Base-by-base conservation (phyloP, 1,284 basidiomycete species). In the Ustilago esculenta region DNA sequence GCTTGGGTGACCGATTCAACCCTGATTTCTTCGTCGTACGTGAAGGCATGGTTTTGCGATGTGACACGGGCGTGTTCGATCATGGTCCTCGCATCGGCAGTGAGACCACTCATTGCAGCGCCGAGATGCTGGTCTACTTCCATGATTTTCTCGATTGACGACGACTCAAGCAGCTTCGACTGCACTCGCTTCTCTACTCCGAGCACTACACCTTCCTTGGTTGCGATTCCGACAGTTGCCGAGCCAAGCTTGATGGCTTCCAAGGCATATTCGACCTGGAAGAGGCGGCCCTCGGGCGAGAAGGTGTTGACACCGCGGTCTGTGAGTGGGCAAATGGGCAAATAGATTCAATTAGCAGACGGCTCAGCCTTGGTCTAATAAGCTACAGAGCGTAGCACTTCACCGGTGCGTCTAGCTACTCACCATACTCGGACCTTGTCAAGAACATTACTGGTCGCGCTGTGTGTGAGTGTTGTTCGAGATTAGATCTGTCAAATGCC, bases 51-150 rank as follows among this genome's bases (percentile, higher is more conserved):
- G 85, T 95, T 97, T 84, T 98, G 67, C 45, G 61, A 65, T 10
- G 95, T 98, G 54, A 98, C 93, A 60, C 95, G 88, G n/a, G 95
- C 96, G 83, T 98, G 96, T 86, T 99, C 96, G 83, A 99, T 92
- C 92, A 98, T 99, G 40, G 96, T 99, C 72, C 96, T 88, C 46
- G 96, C 96, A 84, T 98, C 96, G 48, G 96, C 96, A 29, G 93
- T 96, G 69, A 99, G 87, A 20, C 95, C 95, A 53, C 92, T 94
- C 94, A 99, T 98, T 52, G 96, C 96, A 76, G 94, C 97, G 17
- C 94, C 96, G 52, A 99, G 87, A 84, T 99, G 96, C 15, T 84
- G 81, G 84, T 99, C 96, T 78, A 98, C 97, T 85, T 98, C 95
- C 94, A 98, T 98, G 82, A 99, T 98, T 86, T 98, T 98, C 83